Conservation (phyloP, 495 filamentous ascomycete species). For the Neurospora sp. region DNA sequence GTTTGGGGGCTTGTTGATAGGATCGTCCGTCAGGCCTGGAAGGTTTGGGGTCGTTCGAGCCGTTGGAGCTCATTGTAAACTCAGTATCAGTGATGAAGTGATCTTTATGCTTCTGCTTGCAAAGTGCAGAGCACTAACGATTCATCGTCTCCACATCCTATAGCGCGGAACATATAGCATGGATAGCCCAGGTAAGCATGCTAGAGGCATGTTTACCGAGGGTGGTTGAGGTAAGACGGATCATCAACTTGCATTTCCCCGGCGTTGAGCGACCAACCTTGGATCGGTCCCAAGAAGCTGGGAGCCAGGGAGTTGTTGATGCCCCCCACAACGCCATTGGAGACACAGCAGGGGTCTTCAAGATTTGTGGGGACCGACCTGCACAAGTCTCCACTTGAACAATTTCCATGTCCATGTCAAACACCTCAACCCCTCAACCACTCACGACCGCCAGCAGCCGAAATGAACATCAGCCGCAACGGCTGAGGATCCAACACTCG, state of each 20-base stretch:
- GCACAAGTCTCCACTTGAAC: not conserved
- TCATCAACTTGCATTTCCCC: not conserved
- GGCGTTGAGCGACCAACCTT: not conserved
- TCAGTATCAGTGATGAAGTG: not conserved
- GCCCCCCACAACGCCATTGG: not conserved
- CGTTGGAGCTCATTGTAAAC: not conserved
- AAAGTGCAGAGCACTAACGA: not conserved
- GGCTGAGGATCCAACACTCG: not conserved
- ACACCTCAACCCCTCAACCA: not conserved
- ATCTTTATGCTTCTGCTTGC: not conserved
- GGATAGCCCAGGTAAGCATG: not conserved
- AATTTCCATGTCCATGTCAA: not conserved
- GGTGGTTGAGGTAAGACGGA: not conserved
- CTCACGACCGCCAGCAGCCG: not conserved
- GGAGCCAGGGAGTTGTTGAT: not conserved
- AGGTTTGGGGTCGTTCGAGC: not conserved
- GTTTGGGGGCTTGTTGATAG: not conserved
- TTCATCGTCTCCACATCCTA: not conserved
- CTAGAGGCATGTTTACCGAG: not conserved
- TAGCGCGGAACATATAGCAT: not conserved
- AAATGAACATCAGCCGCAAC: not conserved
- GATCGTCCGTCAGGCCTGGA: not conserved
- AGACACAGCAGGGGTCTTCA: not conserved
- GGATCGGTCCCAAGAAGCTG: not conserved
- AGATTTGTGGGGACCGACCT: not conserved